Evolutionary conservation across 306 rosid genomes (phyloP), one percentile per base, ranked within the genome.

Genomic region (Prunus armeniaca): DNA sequence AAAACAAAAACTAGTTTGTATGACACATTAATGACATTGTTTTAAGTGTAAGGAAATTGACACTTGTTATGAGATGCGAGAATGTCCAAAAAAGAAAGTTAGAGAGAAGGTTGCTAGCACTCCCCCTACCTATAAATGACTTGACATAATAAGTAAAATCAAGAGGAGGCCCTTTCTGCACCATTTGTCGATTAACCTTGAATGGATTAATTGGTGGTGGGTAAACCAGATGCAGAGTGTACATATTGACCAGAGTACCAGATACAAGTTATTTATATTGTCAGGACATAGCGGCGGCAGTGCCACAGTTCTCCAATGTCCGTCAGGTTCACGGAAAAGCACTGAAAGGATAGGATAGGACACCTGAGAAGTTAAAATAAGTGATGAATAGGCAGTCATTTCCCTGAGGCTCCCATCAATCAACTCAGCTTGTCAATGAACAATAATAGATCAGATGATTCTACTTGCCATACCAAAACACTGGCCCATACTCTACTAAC

Each of bases 271-370:
- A 79, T 73, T 82, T 70, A 76, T 54, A 75, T 80, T 86, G 51
- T 77, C 79, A 34, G 41, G 73, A 74, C 49, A 66, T 81, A 67
- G 86, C 73, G 77, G 64, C 22, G 95, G 91, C 61, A 79, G 19
- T 67, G 93, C 86, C 64, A 79, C 69, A 84, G 82, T 81, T 84
- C 83, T 86, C 93, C 90, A 82, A 30, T 32, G 80, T 63, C 93
- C 93, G 76, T 86, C 84, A 55, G 88, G 74, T 77, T 85, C 87
- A n/a, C 76, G 41, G 30, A 76, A 67, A 82, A 76, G 70, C 74
- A 86, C 66, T 4, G 88, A 62, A 80, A 86, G 64, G 80, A 91
- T 38, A 86, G 64, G 80, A 91, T 38, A 19, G 89, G 63, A 80
- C 79, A 84, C 88, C 97, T 93, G 87, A 72, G 17, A 86, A 76